Evolutionary conservation across 345 rosid species (phyloP).

Genomic region (Aquilaria malaccensis): DNA sequence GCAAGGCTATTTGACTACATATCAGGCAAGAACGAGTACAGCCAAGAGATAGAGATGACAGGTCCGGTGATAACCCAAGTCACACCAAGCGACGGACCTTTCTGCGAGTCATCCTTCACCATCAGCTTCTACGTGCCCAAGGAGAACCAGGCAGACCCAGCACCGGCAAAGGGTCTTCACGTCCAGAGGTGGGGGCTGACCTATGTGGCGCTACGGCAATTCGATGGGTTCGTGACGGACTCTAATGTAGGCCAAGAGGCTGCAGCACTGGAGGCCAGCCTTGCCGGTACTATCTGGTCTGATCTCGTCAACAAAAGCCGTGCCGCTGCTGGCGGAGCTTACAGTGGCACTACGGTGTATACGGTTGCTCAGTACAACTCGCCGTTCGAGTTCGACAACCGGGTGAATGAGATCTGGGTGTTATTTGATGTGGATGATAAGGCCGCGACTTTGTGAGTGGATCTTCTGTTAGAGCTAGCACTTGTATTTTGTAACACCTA

Average conservation of each 20-base stretch:
- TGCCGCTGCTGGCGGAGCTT: not conserved
- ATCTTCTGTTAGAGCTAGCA: too few relatives aligned
- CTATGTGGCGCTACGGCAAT: conserved; percentile 62
- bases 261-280: conserved; percentile 57
- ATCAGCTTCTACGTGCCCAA: conserved; percentile 80
- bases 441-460: not conserved
- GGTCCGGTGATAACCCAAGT: conserved; percentile 68
- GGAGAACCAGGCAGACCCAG: conserved; percentile 66
- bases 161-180: conserved; percentile 71
- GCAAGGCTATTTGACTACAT: conserved; percentile 74
- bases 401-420: conserved; percentile 87
- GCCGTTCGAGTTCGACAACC: conserved; percentile 57
- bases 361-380: conserved; percentile 85
- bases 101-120: conserved; percentile 69
- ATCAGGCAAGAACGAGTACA: conserved; percentile 64
- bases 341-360: conserved; percentile 30
- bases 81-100: conserved; percentile 81
- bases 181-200: conserved; percentile 46
- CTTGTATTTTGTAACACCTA: too few relatives aligned
- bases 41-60: conserved; percentile 74
- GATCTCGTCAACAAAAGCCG: conserved; percentile 48
- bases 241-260: conserved; percentile 56
- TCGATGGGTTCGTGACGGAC: conserved; percentile 69
- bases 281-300: conserved; percentile 55
- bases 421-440: conserved; percentile 32